These are phyloP conservation scores for Chiua virens DNA, from an alignment of 768 basidiomycete species.

Conservation along the genomic window DNA sequence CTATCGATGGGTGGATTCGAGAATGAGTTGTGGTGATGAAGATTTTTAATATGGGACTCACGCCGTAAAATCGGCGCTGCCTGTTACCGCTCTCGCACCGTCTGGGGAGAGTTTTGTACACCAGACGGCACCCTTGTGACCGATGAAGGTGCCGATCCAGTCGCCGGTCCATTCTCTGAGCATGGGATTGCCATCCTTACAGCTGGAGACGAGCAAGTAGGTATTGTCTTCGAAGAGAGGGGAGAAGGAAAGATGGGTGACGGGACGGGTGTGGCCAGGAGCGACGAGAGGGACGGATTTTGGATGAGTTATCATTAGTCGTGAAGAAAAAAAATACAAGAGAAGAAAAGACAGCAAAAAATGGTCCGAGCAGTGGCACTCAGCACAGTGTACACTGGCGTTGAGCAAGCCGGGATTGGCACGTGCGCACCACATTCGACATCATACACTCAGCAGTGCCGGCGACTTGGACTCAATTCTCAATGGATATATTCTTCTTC, in stretches of 20 bases:
- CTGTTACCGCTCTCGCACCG: conserved; percentile 83
- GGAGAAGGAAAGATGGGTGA: conserved; percentile 94
- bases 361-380: conserved; percentile 40
- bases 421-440: neutral
- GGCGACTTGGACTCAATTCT: too few species aligned
- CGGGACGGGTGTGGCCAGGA: conserved; percentile 82
- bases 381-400: conserved; percentile 43
- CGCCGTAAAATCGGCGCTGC: conserved; percentile 98
- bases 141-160: conserved; percentile 94
- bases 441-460: neutral
- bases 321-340: conserved; percentile 14
- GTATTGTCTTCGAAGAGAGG: conserved; percentile 79
- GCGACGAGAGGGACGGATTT: conserved; percentile 81
- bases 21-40: conserved; percentile 4
- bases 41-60: conserved; percentile 40
- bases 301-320: conserved; percentile 60
- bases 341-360: neutral
- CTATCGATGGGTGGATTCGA: conserved; percentile 39
- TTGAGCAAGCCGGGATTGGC: conserved; percentile 11
- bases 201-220: conserved; percentile 91
- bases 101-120: conserved; percentile 88
- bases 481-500: too few species aligned
- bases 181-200: conserved; percentile 99
- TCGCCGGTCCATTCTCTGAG: conserved; percentile 96
- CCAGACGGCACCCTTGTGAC: conserved; percentile 97